Base-by-base conservation (phyloP, 352 stramenopile genomes). In the Phytophthora citricola region DNA sequence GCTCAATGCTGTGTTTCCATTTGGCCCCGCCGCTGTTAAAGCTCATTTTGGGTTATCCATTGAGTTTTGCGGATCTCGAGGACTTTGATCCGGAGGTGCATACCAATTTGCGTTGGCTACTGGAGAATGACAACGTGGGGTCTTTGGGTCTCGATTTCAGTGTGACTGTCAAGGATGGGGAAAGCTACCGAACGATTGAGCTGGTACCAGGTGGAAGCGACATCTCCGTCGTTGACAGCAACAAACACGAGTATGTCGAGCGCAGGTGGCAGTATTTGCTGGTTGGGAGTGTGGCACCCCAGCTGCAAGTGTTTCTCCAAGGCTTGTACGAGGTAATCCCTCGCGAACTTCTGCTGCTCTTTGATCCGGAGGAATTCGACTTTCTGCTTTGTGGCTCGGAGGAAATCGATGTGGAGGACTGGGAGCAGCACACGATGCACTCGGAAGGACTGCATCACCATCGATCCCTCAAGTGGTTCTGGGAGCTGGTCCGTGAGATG, bases 291-390 rank as follows among this genome's bases (percentile, higher is more conserved):
- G 88, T 98, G 6, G 83, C 93, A 29, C 57, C 53, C 2, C 90
- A 97, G 67, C 67, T 97, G 1, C 66, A 73, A 36, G 69, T 73
- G 7, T 91, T 99, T 46, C 58, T 98, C 1, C 89, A 85, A 44
- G 97, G 96, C 12, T 89, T 99, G 58, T 98, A 98, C 71, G 93
- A 98, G 51, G 87, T 98, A 11, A 84, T 98, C 50, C 95, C 97
- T 3, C 79, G 93, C 36, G 76, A 94, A 4, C 67, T 98, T 10
- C 69, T 98, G 10, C 87, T 95, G 20, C 72, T 98, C 4, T 98
- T 99, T 72, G 96, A 98, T 58, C 96, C 96, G 34, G 92, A 98
- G 66, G 94, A 98, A 71, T 76, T 99, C 4, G 95, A 98, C 64
- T 81, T 98, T 39, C 50, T 99, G 2, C 85, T 98, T 49, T 98